These are phyloP conservation scores for Poterioochromonas sp. DNA, from an alignment of 352 stramenopile species.

Conservation along the genomic window DNA sequence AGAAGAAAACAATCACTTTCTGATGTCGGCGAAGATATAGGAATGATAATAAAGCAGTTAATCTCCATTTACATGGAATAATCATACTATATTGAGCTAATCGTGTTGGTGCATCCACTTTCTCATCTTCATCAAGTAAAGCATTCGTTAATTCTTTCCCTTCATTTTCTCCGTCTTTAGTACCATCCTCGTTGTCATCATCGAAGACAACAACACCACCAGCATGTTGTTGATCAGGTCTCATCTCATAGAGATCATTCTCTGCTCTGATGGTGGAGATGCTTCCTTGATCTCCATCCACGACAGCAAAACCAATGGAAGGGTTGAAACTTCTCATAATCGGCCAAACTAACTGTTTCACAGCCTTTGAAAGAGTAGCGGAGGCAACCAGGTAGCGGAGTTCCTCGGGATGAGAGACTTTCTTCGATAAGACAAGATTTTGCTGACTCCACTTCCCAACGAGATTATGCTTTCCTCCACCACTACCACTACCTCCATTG, in stretches of 20 bases:
- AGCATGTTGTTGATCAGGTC: too few relatives aligned
- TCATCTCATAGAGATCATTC: too few relatives aligned
- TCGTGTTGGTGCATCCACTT: conserved; percentile 77
- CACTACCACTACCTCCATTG: not conserved
- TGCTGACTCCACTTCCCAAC: not conserved
- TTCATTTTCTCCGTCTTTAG: not conserved
- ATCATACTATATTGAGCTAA: conserved; percentile 90
- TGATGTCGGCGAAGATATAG: conserved; percentile 45
- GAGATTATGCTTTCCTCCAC: not conserved
- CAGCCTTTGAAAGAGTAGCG: not conserved
- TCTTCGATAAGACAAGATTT: not conserved
- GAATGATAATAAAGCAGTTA: conserved; percentile 81
- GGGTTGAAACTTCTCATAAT: not conserved
- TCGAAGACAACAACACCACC: not conserved
- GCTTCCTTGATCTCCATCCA: not conserved
- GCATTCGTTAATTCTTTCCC: not conserved
- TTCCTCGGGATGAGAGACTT: not conserved
- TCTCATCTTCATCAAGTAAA: conserved; percentile 46
- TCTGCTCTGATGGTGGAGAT: not conserved
- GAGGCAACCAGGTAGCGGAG: not conserved
- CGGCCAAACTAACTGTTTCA: not conserved
- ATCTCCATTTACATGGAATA: conserved; percentile 80
- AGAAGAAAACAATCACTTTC: conserved; percentile 89
- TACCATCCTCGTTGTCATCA: not conserved
- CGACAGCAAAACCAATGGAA: not conserved